These are phyloP conservation scores for Trichosporon sp. DNA, from an alignment of 1,284 basidiomycete species.

Conservation along the genomic window DNA sequence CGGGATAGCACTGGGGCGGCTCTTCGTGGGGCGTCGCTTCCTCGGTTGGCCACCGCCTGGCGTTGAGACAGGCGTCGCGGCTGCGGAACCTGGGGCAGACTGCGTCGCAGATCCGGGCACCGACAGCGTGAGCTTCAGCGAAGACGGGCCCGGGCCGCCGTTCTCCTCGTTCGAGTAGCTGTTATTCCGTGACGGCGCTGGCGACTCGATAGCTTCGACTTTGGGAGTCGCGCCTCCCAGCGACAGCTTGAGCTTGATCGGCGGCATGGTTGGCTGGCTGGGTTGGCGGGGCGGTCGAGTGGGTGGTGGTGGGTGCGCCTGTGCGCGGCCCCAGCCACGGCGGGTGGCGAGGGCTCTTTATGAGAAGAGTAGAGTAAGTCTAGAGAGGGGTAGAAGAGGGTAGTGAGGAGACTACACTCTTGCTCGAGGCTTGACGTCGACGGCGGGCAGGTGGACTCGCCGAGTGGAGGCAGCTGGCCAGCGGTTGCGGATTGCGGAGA, in stretches of 20 bases:
- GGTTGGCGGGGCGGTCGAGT: neutral
- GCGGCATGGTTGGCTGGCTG: constrained; percentile 19
- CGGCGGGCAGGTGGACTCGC: constrained; percentile 35
- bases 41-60: constrained; percentile 8
- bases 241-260: constrained; percentile 40
- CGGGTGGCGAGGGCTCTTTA: neutral
- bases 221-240: constrained; percentile 19
- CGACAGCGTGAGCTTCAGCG: constrained; percentile 5
- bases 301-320: neutral
- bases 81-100: constrained; percentile 12
- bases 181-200: neutral
- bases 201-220: neutral
- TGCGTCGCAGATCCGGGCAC: constrained; percentile 4
- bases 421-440: neutral
- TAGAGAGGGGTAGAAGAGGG: constrained; percentile 50
- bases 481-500: constrained; percentile 5
- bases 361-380: neutral
- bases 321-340: constrained; percentile 5
- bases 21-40: constrained; percentile 16
- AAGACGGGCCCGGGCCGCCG: neutral
- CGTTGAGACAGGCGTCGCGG: constrained; percentile 16
- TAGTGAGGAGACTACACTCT: constrained; percentile 47
- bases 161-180: constrained; percentile 9
- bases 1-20: constrained; percentile 19
- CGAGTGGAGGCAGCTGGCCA: constrained; percentile 44